Conservation (phyloP, 108 stramenopile species). For the Cyclotella atomus region DNA sequence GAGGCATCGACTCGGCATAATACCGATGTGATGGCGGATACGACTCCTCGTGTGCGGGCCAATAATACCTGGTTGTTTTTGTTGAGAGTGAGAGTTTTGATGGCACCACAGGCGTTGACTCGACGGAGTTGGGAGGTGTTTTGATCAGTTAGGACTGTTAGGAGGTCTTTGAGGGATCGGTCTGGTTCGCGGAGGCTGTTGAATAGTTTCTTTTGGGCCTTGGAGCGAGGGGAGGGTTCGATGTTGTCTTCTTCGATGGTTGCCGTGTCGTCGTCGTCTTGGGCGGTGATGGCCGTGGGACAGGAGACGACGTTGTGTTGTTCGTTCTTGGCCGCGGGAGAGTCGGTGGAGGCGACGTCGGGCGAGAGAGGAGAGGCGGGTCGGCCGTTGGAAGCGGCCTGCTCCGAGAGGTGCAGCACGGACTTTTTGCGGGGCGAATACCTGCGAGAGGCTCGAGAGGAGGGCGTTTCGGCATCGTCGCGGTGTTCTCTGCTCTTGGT, state of each 20-base stretch:
- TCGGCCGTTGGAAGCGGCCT: background rate
- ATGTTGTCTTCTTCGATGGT: background rate
- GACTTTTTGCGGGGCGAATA: slow-evolving; percentile 1
- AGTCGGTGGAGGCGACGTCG: background rate
- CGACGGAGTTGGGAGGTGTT: slow-evolving; percentile 35
- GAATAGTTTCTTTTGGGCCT: slow-evolving; percentile 29
- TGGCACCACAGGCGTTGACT: slow-evolving; percentile 52
- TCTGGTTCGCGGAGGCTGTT: slow-evolving; percentile 30
- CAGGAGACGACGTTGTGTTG: background rate
- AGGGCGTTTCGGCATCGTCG: background rate
- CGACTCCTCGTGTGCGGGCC: slow-evolving; percentile 40
- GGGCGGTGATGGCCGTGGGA: background rate
- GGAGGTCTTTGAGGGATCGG: slow-evolving; percentile 26
- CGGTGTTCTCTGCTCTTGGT: background rate
- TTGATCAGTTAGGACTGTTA: slow-evolving; percentile 35
- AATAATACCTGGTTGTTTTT: slow-evolving; percentile 38
- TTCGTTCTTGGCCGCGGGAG: too few relatives aligned
- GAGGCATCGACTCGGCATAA: slow-evolving; percentile 41
- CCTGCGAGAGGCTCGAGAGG: slow-evolving; percentile 1
- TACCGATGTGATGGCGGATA: slow-evolving; percentile 35
- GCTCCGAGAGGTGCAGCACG: background rate
- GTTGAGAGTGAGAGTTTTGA: slow-evolving; percentile 41
- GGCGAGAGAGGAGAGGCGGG: background rate
- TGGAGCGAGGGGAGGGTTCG: slow-evolving; percentile 14
- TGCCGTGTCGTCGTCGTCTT: background rate